Conservation (phyloP, 257 asterid genomes). For the Oldenlandia corymbosa region DNA sequence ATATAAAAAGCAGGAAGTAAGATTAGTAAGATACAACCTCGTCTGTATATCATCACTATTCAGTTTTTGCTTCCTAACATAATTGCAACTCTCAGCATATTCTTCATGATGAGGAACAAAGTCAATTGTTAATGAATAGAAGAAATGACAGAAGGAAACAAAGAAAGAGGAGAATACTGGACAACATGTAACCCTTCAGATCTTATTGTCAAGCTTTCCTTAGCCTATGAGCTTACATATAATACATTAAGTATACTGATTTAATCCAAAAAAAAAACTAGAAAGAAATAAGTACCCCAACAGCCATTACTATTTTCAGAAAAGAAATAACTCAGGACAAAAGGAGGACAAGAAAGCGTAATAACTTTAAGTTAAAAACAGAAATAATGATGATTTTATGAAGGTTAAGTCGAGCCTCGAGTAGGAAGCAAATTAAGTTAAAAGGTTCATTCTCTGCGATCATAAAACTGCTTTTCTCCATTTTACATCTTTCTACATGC, state of each 20-base stretch:
- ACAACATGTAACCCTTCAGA: background rate
- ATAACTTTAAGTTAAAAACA: background rate
- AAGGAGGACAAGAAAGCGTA: background rate
- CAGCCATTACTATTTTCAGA: no score
- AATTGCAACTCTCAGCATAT: background rate
- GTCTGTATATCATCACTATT: slow-evolving; percentile 78
- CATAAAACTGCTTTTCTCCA: background rate
- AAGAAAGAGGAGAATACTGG: background rate
- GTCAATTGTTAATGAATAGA: background rate
- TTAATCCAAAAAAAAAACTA: background rate
- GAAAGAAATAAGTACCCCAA: no score
- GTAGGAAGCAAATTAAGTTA: background rate
- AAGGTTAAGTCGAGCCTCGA: background rate
- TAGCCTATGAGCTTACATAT: background rate
- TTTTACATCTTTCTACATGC: background rate
- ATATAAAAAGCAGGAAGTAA: background rate
- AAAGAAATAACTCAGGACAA: no score
- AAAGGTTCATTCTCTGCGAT: background rate
- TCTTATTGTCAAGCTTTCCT: background rate
- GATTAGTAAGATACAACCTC: background rate
- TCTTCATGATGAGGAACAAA: background rate
- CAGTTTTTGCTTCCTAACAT: slow-evolving; percentile 52
- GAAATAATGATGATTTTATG: background rate
- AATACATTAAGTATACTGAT: background rate
- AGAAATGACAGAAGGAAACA: background rate